Conservation (phyloP, 805 yeast genomes). For the Kluyveromyces siamensis region DNA sequence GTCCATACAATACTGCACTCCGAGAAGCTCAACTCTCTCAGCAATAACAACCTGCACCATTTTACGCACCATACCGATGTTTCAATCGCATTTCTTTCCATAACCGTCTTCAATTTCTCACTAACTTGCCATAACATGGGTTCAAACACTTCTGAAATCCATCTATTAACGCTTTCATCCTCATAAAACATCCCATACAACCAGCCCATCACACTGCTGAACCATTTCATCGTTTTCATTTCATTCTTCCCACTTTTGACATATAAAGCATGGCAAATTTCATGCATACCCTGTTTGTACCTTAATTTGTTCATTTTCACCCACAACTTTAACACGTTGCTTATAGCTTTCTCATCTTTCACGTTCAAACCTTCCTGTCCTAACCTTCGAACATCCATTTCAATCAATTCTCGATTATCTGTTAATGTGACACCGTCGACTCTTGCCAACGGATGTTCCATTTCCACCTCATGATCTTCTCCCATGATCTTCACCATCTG, state of each 20-base stretch:
- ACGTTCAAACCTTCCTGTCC: conserved; percentile 15
- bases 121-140: conserved; percentile 15
- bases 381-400: conserved; percentile 22
- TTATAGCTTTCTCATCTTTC: conserved; percentile 16
- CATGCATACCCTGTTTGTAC: conserved; percentile 28
- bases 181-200: conserved; percentile 19
- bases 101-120: conserved; percentile 12
- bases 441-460: neutral
- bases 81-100: conserved; percentile 2
- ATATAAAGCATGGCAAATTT: conserved; percentile 21
- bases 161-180: conserved; percentile 16
- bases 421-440: conserved; percentile 6
- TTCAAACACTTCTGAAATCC: conserved; percentile 17
- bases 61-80: conserved; percentile 27
- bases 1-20: conserved; percentile 22
- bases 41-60: conserved; percentile 25
- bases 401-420: conserved; percentile 23
- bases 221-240: conserved; percentile 5
- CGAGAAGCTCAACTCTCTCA: conserved; percentile 17
- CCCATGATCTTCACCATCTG: conserved; percentile 6
- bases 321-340: conserved; percentile 20
- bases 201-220: conserved; percentile 20
- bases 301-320: conserved; percentile 6
- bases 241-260: conserved; percentile 10
- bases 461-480: neutral